Evolutionary conservation across 352 stramenopile genomes (phyloP), one percentile per base, ranked within the genome.

Genomic region (Phytophthora ramorum): DNA sequence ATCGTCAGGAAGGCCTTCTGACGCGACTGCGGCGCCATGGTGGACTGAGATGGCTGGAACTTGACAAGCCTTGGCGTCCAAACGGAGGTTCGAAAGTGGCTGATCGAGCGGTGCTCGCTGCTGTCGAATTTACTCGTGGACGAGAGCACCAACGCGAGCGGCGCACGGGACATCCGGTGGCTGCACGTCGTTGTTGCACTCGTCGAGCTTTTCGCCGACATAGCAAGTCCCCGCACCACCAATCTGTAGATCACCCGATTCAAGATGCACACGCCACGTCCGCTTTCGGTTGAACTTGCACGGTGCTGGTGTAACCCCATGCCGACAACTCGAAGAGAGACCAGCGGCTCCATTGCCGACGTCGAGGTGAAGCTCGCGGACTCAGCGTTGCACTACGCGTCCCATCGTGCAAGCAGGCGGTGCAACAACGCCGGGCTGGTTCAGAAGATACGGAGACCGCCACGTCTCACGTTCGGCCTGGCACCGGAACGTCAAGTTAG

Each of bases 1-100:
- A 78, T 45, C n/a, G 73, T 80, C 13, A 80, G 79, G 68, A 69
- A 68, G 16, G 53, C 57, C 24, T 60, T 60, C 38, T 60, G 52
- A 17, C 46, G 45, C 35, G 63, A 63, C 16, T 58, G 20, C 4
- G 37, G 28, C 20, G 63, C 41, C 63, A 71, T 71, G 1, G 22
- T 59, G 47, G 44, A 45, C 46, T n/a, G 28, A 22, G 26, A 4
- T 52, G 26, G 9, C 30, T 43, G 32, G n/a, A n/a, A 47, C 41
- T 47, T 26, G 41, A 47, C 49, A 13, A 37, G 38, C 34, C 17
- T 46, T 14, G 41, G 45, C 40, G 19, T 52, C 35, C 24, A 48
- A 45, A 51, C 26, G 56, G 63, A 67, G 35, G 55, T 56, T 63
- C 50, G 58, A 63, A 61, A 71, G 63, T 71, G 50, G 57, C 49